Percentiles rank a stretch among this genome's conserved stretches.
phyloP scores from a whole-genome alignment of 495 filamentous ascomycete species.

The Xylaria bambusicola region DNA sequence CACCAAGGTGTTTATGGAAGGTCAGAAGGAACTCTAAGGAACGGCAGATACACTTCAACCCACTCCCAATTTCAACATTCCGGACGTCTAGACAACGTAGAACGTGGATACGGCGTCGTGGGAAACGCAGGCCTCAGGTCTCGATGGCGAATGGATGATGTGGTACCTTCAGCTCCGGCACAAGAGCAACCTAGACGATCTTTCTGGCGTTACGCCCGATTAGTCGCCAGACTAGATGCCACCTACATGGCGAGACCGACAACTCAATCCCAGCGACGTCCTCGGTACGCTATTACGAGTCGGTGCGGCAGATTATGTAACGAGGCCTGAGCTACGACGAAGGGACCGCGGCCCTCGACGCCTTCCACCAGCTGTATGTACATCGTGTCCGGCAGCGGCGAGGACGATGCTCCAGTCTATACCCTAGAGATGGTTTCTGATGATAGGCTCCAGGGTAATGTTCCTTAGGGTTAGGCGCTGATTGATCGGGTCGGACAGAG shows the following conservation, averaged over 20 bases:
- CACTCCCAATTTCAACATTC: conserved; percentile 45
- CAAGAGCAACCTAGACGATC: conserved; percentile 35
- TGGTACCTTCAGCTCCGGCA: conserved; percentile 37
- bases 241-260: conserved; percentile 56
- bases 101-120: conserved; percentile 42
- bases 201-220: conserved; percentile 52
- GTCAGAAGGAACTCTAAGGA: conserved; percentile 48
- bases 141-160: conserved; percentile 44
- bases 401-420: conserved; percentile 51
- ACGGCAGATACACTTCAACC: conserved; percentile 49
- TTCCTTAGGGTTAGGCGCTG: no score
- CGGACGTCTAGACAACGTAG: conserved; percentile 46
- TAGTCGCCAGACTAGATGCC: conserved; percentile 53
- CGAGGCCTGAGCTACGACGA: conserved; percentile 35
- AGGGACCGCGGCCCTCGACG: conserved; percentile 40
- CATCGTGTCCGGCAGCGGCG: conserved; percentile 53
- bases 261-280: conserved; percentile 48
- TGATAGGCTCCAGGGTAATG: no score
- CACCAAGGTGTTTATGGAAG: conserved; percentile 42
- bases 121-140: conserved; percentile 35
- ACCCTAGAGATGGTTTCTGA: no score
- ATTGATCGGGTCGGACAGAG: conserved; percentile 57
- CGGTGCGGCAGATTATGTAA: conserved; percentile 54
- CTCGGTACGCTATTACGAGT: conserved; percentile 52
- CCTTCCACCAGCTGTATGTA: conserved; percentile 57